These are phyloP conservation scores for Gentiana straminea DNA, from an alignment of 257 asterid genomes.

Conservation along the genomic window DNA sequence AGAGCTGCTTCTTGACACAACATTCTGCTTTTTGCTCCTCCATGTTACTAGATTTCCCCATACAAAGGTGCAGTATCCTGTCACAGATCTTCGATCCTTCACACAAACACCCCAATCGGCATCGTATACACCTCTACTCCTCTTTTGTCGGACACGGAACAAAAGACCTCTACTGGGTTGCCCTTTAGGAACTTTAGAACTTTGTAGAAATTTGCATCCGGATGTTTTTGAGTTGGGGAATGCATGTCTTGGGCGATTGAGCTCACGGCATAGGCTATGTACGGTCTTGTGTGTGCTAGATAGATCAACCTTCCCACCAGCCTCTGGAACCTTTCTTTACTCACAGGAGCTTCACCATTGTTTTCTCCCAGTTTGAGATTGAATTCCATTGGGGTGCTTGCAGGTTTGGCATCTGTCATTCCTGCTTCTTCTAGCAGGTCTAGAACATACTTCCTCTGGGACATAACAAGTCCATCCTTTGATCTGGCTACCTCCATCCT, in stretches of 20 bases:
- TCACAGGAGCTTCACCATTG: no score
- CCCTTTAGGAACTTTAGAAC: background rate
- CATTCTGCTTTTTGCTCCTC: conserved; percentile 1
- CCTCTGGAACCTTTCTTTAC: background rate
- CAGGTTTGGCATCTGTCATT: background rate
- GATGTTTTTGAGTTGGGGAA: background rate
- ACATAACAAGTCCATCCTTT: background rate
- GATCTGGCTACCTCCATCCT: no score
- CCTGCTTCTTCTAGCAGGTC: no score
- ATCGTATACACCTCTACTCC: background rate
- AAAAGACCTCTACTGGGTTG: background rate
- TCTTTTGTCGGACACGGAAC: background rate
- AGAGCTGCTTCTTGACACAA: background rate
- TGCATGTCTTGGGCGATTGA: background rate
- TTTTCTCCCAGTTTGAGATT: background rate
- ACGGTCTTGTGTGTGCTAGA: background rate
- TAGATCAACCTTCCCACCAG: background rate
- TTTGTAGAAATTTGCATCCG: background rate
- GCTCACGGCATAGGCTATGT: background rate
- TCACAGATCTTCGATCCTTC: background rate
- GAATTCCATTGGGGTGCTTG: background rate
- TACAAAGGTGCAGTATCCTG: background rate
- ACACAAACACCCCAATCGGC: background rate
- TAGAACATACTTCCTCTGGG: background rate
- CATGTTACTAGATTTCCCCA: background rate